Base-by-base conservation (phyloP, 805 yeast genomes). In the Scheffersomyces ergatensis region DNA sequence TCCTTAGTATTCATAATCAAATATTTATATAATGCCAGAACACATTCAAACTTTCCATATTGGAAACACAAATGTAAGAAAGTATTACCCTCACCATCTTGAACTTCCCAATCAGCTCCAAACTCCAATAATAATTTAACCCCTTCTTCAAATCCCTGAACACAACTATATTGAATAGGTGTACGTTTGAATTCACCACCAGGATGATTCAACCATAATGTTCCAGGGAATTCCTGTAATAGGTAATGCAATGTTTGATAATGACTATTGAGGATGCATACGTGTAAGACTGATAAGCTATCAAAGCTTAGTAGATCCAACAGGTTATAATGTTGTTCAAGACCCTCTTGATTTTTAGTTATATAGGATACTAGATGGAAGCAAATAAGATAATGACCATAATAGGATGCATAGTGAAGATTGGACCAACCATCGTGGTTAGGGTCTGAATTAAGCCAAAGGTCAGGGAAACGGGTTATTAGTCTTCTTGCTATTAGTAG, bases 171-270 rank as follows among this genome's bases (percentile, higher is more conserved):
- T 35, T 68, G 74, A 36, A 67, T 53, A 8, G 76, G 76, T 3
- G 74, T 62, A 30, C 62, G 66, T 6, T 41, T 27, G 6, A 43
- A 31, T 1, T 44, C 39, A 0, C 73, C 72, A 13, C 73, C 74
- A 9, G 44, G 44, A 39, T 46, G 61, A 43, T 70, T 50, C 36
- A 69, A 42, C 76, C 76, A 70, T 20, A 46, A 46, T 17, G 46
- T 45, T 3, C 67, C 68, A 1, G 72, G 66, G 39, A 70, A 70
- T 43, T 70, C 74, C 49, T 69, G 73, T 31, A 70, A 53, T 14
- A 70, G 50, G 41, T 67, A 68, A 45, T 70, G 76, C 26, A 70
- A 57, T 5, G 74, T 67, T 43, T 70, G 76, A 15, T 63, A 50
- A 43, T 67, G 70, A 31, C 57, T 58, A 34, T 58, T 49, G 19